Conservation (phyloP, 1,284 basidiomycete species). For the Leccinum olivaceoglutinosum region DNA sequence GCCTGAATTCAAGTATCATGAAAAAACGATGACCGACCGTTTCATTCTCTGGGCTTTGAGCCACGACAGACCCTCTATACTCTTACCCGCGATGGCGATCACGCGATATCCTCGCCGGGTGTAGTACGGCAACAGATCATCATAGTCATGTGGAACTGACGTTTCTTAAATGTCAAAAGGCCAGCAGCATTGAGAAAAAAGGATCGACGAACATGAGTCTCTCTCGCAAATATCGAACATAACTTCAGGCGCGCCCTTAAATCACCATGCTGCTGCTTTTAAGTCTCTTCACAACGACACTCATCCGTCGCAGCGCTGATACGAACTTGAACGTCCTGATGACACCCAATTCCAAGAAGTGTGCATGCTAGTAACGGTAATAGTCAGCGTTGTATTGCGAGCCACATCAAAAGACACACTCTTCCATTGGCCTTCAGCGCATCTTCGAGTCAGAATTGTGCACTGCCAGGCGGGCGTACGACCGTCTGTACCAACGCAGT, state of each 20-base stretch:
- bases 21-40: slow-evolving; percentile 44
- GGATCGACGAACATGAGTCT: slow-evolving; percentile 65
- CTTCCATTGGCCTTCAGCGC: slow-evolving; percentile 77
- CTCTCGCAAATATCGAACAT: slow-evolving; percentile 94
- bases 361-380: slow-evolving; percentile 64
- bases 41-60: slow-evolving; percentile 96
- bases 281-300: slow-evolving; percentile 92
- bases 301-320: slow-evolving; percentile 91
- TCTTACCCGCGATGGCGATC: slow-evolving; percentile 98
- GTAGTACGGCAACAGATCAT: slow-evolving; percentile 95
- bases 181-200: background rate
- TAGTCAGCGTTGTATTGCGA: slow-evolving; percentile 6
- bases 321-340: slow-evolving; percentile 91
- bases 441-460: slow-evolving; percentile 87
- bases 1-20: slow-evolving; percentile 1
- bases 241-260: slow-evolving; percentile 94
- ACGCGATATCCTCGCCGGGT: slow-evolving; percentile 97
- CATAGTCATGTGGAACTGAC: slow-evolving; percentile 92
- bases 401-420: slow-evolving; percentile 38
- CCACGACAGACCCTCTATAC: slow-evolving; percentile 91
- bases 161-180: slow-evolving; percentile 7
- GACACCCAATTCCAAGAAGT: slow-evolving; percentile 95
- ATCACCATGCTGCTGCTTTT: slow-evolving; percentile 95
- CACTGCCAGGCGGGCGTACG: slow-evolving; percentile 90
- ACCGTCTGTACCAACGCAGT: slow-evolving; percentile 94